A percentile compares a stretch with the other conserved stretches of the same genome.
These are phyloP conservation scores for Lasiosphaeris hirsuta DNA, from an alignment of 495 filamentous ascomycete species.

Conservation along the genomic window DNA sequence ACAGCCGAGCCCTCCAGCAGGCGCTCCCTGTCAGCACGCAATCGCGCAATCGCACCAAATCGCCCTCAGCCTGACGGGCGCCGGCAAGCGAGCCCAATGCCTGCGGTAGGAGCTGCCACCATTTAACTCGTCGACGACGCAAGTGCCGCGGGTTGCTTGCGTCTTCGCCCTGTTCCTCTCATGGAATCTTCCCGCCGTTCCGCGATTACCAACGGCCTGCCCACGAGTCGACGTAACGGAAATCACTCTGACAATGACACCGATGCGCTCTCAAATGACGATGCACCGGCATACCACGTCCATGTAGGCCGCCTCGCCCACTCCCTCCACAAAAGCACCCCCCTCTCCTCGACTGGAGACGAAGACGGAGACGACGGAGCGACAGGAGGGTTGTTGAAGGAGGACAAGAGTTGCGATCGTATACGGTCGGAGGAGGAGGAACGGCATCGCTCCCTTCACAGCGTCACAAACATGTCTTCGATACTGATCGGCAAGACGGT, in stretches of 20 bases:
- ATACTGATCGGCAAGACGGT: conserved; percentile 55
- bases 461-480: conserved; percentile 44
- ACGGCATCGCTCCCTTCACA: conserved; percentile 26
- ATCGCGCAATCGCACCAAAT: conserved; percentile 8
- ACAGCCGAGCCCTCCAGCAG: conserved; percentile 12
- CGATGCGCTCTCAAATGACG: conserved; percentile 25
- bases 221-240: conserved; percentile 8
- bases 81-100: conserved; percentile 32
- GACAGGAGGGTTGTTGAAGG: conserved; percentile 3
- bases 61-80: conserved; percentile 23
- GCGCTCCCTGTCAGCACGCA: conserved; percentile 30
- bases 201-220: conserved; percentile 21
- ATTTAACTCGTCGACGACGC: conserved; percentile 26
- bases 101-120: conserved; percentile 25
- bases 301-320: conserved; percentile 5
- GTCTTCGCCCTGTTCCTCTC: conserved; percentile 12
- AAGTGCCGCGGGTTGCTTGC: conserved; percentile 23
- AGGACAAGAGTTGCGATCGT: conserved; percentile 37
- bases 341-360: background rate
- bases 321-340: conserved; percentile 14
- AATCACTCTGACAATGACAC: conserved; percentile 20
- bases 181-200: conserved; percentile 23
- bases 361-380: conserved; percentile 3
- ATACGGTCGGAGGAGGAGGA: conserved; percentile 41
- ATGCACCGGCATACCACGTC: conserved; percentile 19